phyloP scores from a whole-genome alignment of 2,329 filamentous ascomycete species.

The Curvularia sp. region DNA sequence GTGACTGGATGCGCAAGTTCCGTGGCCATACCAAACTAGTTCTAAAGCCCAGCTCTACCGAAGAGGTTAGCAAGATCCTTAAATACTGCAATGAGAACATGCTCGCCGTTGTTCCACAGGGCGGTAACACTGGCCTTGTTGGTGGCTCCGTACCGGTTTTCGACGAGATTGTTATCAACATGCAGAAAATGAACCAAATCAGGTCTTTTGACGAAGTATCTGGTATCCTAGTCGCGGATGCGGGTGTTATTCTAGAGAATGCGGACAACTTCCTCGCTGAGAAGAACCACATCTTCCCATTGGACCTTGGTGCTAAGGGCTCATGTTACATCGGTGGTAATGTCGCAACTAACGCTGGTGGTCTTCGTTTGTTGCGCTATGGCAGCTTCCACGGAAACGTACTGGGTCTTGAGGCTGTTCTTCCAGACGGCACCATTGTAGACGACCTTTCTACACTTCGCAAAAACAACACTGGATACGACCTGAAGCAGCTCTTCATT shows the following conservation, averaged over 20 bases:
- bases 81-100: slow-evolving; percentile 94
- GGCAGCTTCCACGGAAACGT: slow-evolving; percentile 94
- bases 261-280: slow-evolving; percentile 87
- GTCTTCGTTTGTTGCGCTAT: slow-evolving; percentile 86
- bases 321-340: slow-evolving; percentile 97
- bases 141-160: slow-evolving; percentile 96
- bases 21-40: slow-evolving; percentile 87
- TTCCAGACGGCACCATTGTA: slow-evolving; percentile 90
- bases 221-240: slow-evolving; percentile 87
- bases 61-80: slow-evolving; percentile 88
- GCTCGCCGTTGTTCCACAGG: slow-evolving; percentile 94
- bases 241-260: slow-evolving; percentile 87
- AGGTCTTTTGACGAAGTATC: slow-evolving; percentile 92
- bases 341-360: slow-evolving; percentile 93
- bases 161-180: slow-evolving; percentile 95
- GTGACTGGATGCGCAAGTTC: slow-evolving; percentile 99
- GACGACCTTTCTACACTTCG: slow-evolving; percentile 86
- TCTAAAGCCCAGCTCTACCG: slow-evolving; percentile 81
- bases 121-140: slow-evolving; percentile 94
- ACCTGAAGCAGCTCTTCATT: slow-evolving; percentile 95
- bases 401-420: slow-evolving; percentile 88
- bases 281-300: slow-evolving; percentile 86
- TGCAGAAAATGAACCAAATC: slow-evolving; percentile 88
- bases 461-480: slow-evolving; percentile 99
- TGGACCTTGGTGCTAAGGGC: slow-evolving; percentile 97